Evolutionary conservation across 2,329 filamentous ascomycete genomes (phyloP), one percentile per base, ranked within the genome.

Genomic region (Sporothrix schenckii): DNA sequence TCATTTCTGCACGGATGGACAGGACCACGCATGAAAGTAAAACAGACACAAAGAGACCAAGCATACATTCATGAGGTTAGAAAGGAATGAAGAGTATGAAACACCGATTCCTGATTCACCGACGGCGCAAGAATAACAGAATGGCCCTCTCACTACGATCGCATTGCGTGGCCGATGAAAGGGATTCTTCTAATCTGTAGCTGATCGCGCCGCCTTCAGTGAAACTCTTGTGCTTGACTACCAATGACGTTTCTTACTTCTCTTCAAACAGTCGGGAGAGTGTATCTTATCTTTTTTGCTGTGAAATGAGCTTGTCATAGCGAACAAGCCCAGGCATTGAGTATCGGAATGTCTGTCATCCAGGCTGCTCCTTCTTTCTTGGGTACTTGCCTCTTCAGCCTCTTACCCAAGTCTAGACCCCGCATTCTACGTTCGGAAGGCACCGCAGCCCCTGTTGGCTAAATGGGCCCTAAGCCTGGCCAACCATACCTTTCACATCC

Each of bases 361-460:
- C 14, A 49, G 19, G 44, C 30, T 24, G 44, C 41, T 65, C 61
- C 44, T 65, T 65, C 61, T 19, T 16, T 60, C 21, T 49, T 6
- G 30, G 41, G 60, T n/a, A n/a, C 10, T 50, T 34, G n/a, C 34
- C 16, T 60, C 21, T 49, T 30, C 24, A 34, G 44, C 61, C 61
- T 50, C 34, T 24, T 24, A 30, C 30, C n/a, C 44, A 54, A 69
- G 56, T 67, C 61, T 66, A 67, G 61, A 67, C 69, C 61, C 69
- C 69, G 63, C 69, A 61, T 70, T 66, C 61, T 21, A 30, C 68
- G 39, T 56, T 39, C 47, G 61, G 69, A 67, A 70, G 27, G 69
- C 61, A 61, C 61, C 69, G 44, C 61, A 54, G 60, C 47, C 50
- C 69, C 24, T 65, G 44, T 30, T 65, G 44, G 13, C 60, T 27